Base-by-base conservation (phyloP, 1,284 basidiomycete genomes). In the Tilletia setariae region DNA sequence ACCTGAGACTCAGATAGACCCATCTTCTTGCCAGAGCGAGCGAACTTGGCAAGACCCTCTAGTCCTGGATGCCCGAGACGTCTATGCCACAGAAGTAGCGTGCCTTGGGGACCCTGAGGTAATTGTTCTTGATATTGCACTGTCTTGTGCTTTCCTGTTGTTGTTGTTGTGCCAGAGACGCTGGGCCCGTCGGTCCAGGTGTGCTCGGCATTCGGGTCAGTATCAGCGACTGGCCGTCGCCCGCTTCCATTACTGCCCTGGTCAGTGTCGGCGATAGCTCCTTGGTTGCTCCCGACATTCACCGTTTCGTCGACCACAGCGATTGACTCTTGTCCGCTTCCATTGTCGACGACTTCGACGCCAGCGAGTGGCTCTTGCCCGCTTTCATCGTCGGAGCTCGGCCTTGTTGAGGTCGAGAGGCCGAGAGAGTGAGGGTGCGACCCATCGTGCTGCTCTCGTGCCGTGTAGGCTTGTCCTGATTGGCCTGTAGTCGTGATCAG, bases 371-470 rank as follows among this genome's bases (percentile, higher is more conserved):
- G 19, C 16, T 23, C 47, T 49, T 7, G 19, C 19, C 47, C 47
- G 47, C 47, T n/a, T n/a, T 49, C 47, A 23, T 49, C 47, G 47
- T 23, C 47, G 47, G 47, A 23, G 19, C 47, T 23, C 47, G 47
- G 25, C 8, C 8, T 23, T n/a, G 47, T 16, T 7, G 8, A 7
- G 7, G 47, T 49, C 47, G 47, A 23, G 19, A 7, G 47, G 19
- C 47, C 47, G 47, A 49, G 47, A 23, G 47, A 49, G 47, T 7
- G 19, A 49, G 7, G 47, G 47, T 49, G 47, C 47, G 47, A 49
- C 6, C 47, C 47, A n/a, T n/a, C n/a, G n/a, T 49, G 19, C 47
- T 49, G 8, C 47, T 49, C 47, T n/a, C n/a, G n/a, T n/a, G n/a
- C n/a, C n/a, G n/a, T n/a, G n/a, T n/a, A n/a, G n/a, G n/a, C n/a